Evolutionary conservation across 177 flowering plant genomes (phyloP).

Genomic region (Vitis hybrid): DNA sequence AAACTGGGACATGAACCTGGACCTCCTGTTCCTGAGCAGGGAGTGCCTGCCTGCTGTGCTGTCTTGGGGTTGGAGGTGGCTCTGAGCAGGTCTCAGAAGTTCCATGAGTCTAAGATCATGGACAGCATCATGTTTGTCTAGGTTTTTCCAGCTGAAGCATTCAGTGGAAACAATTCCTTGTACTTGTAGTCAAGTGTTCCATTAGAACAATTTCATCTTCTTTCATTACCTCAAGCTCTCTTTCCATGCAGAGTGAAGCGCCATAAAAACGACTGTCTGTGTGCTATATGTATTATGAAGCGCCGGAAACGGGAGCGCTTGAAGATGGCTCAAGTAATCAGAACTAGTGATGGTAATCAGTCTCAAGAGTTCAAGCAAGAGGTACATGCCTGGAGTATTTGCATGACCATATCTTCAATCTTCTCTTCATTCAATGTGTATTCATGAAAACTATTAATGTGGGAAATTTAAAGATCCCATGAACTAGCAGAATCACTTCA

Average conservation of each 20-base stretch:
- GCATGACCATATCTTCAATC: background rate
- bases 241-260: constrained; percentile 55
- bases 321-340: constrained; percentile 44
- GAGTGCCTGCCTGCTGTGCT: no score
- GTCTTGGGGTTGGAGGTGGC: no score
- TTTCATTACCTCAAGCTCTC: background rate
- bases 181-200: no score
- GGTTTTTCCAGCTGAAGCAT: no score
- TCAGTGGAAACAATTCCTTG: no score
- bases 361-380: constrained; percentile 53
- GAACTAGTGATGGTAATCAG: constrained; percentile 35
- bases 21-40: no score
- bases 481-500: no score
- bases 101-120: no score
- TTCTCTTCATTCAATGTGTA: background rate
- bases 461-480: no score
- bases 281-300: constrained; percentile 91
- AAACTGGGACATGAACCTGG: no score
- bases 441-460: background rate
- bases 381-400: constrained; percentile 35
- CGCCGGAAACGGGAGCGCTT: constrained; percentile 85
- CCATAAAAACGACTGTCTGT: constrained; percentile 83
- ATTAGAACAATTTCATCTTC: background rate
- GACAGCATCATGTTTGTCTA: no score
- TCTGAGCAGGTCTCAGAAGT: no score